Evolutionary conservation across 441 rosid species (phyloP), one percentile per base, ranked within the genome.

Genomic region (Isatis lusitanica): DNA sequence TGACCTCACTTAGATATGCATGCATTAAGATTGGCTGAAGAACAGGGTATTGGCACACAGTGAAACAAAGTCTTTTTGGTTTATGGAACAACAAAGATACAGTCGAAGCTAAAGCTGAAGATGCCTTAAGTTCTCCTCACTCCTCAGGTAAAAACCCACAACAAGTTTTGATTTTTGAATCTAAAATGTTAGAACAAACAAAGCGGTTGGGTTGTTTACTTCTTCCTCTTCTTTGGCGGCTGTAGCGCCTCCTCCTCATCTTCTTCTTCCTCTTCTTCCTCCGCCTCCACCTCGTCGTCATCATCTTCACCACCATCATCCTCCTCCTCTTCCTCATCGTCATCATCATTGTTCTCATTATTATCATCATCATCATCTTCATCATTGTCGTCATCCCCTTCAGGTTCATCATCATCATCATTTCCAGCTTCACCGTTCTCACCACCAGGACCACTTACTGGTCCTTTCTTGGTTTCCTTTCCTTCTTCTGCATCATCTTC

Each of bases 401-500:
- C 85, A 9, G 77, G 84, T 1, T 84, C 85, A 9, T 85, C 78
- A 0, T 76, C 85, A 1, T 76, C 86, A 0, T 70, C 92, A 6
- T 69, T 71, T 57, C 73, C 85, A 31, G 77, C 79, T 42, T 79
- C 89, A 26, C 85, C 88, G 3, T 82, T 79, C 44, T 81, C 81
- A 40, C 78, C 89, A 1, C 78, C 89, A 1, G 79, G 79, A 12
- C 82, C 88, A 9, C 73, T 84, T 17, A 53, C 85, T 0, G 74
- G 78, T 48, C 72, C 90, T 59, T 84, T 87, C 21, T 86, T 89
- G 3, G 85, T 83, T 16, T 91, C 85, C 16, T 83, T 53, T 9
- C 82, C 91, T 47, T 86, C 92, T 60, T 84, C 90, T 62, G 70
- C 85, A n/a, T 88, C 90, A 15, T 83, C 90, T 3, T 78, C 85